Conservation (phyloP, 2,329 filamentous ascomycete genomes). For the Colletotrichum euphorbiae region DNA sequence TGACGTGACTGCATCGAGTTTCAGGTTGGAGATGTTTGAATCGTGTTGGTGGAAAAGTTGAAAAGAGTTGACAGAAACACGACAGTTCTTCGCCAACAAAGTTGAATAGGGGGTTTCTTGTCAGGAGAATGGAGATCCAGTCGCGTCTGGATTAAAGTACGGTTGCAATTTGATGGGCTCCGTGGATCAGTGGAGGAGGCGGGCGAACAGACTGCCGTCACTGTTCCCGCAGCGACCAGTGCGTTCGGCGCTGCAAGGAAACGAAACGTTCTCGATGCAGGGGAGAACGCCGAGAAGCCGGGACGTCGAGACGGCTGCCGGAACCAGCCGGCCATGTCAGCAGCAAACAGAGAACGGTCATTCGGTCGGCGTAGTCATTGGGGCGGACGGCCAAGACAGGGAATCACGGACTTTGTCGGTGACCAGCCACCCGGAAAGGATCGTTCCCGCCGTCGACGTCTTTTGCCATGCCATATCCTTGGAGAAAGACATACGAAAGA, state of each 20-base stretch:
- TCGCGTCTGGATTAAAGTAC: slow-evolving; percentile 35
- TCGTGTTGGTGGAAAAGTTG: neutral
- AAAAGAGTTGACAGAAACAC: neutral
- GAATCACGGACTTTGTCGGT: neutral
- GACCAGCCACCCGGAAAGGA: slow-evolving; percentile 7
- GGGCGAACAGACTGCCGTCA: neutral
- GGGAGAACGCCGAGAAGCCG: slow-evolving; percentile 8
- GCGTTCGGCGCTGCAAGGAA: slow-evolving; percentile 23
- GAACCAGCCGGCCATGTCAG: neutral
- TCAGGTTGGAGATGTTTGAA: slow-evolving; percentile 23
- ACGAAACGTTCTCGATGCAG: slow-evolving; percentile 32
- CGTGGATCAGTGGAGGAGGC: slow-evolving; percentile 24
- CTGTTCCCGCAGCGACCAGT: slow-evolving; percentile 20
- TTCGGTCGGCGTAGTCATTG: neutral
- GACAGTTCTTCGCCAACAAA: neutral
- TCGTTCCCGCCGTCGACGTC: neutral
- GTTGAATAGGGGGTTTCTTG: neutral
- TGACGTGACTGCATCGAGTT: slow-evolving; percentile 22
- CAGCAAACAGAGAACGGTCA: neutral
- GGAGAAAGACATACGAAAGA: neutral
- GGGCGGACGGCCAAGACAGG: neutral
- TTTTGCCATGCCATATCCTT: slow-evolving; percentile 1
- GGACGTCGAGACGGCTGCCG: slow-evolving; percentile 5
- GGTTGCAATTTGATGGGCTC: slow-evolving; percentile 17
- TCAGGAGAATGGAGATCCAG: slow-evolving; percentile 33